Evolutionary conservation across 1,139 yeast genomes (phyloP).

Genomic region (Yamadazyma siamensis): DNA sequence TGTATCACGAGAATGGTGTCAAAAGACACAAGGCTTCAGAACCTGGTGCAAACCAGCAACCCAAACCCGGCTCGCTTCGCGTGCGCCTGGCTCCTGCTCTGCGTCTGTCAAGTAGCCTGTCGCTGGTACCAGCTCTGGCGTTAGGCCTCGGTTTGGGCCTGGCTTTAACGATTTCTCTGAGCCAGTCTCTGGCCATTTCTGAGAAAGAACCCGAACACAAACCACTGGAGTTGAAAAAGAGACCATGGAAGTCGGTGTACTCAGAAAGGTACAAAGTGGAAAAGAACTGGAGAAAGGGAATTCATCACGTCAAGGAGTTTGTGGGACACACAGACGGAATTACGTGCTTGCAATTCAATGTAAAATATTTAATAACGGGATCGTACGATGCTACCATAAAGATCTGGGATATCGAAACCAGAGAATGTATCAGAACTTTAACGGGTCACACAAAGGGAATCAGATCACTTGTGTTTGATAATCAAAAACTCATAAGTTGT

Average conservation of each 20-base stretch:
- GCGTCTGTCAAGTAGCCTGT: too few species aligned
- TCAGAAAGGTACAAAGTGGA: slow-evolving; percentile 88
- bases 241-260: slow-evolving; percentile 97
- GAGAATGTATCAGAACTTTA: slow-evolving; percentile 71
- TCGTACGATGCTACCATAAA: slow-evolving; percentile 86
- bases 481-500: slow-evolving; percentile 85
- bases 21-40: neutral
- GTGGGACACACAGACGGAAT: slow-evolving; percentile 88
- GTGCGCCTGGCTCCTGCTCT: too few species aligned
- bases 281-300: slow-evolving; percentile 90
- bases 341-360: slow-evolving; percentile 75
- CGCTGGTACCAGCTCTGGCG: too few species aligned
- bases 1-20: slow-evolving; percentile 16
- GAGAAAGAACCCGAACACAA: too few species aligned
- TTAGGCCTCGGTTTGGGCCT: too few species aligned
- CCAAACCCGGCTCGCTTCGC: too few species aligned
- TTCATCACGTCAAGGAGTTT: slow-evolving; percentile 60
- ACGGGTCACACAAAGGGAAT: slow-evolving; percentile 86
- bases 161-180: slow-evolving; percentile 3
- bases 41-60: too few species aligned
- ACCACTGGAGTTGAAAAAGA: slow-evolving; percentile 22
- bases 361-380: slow-evolving; percentile 80
- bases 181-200: neutral
- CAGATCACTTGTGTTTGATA: slow-evolving; percentile 78
- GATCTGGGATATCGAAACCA: slow-evolving; percentile 84